Base-by-base conservation (phyloP, 306 rosid species). In the Ammopiptanthus mongolicus region DNA sequence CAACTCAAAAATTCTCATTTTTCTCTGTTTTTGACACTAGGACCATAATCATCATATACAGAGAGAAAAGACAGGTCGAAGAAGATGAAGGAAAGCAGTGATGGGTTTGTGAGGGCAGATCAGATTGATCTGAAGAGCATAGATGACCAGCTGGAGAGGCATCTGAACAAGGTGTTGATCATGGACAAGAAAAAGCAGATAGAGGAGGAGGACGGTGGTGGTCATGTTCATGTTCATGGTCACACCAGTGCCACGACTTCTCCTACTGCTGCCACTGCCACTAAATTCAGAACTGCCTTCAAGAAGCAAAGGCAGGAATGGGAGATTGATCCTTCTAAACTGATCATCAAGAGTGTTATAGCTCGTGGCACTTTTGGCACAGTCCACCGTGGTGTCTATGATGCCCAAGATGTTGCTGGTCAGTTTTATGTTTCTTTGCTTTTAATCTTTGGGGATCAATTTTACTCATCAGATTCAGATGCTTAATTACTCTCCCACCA, bases 81-180 rank as follows among this genome's bases (percentile, higher is more conserved):
- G 68, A 63, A 62, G 82, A 90, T 91, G 98, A 92, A 91, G 86
- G 97, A 91, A 33, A 77, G 63, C 74, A 71, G 89, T 67, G 98
- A 91, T 83, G 97, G 96, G 71, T 95, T 91, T 72, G 98, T 95
- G 58, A 71, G 98, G 42, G 98, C 98, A 3, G 98, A 95, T 88
- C 97, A 95, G 89, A 95, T 95, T 88, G 98, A 95, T 90, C 95
- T 95, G 62, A 95, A 95, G 87, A 91, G 96, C 88, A 87, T 95
- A 77, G 98, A 95, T 41, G 98, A 95, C 57, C 98, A 94, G 77
- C 92, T 94, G 0, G 96, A 91, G 85, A 88, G 96, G 76, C 98
- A 91, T 61, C 85, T 95, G 58, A 91, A 73, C 84, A 90, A 71
- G 79, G 96, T 85, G 5, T 81, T 84, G 90, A 91, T 86, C 13